Evolutionary conservation across 2,329 filamentous ascomycete genomes (phyloP).

Genomic region (Uncinocarpus reesii): DNA sequence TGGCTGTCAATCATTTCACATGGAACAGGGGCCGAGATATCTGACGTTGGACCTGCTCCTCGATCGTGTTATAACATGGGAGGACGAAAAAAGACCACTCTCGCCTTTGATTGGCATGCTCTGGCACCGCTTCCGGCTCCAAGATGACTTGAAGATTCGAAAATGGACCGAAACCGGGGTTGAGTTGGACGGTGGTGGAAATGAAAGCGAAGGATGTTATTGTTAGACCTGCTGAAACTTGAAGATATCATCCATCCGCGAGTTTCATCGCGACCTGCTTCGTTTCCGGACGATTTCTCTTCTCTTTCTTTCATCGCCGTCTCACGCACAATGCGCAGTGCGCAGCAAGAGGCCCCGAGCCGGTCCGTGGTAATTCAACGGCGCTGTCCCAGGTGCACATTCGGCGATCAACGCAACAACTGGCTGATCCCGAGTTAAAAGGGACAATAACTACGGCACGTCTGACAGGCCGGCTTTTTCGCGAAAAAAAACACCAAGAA

Average conservation of each 20-base stretch:
- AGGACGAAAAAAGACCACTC: neutral
- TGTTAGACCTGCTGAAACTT: neutral
- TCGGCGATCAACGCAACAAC: constrained; percentile 7
- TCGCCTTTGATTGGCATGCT: neutral
- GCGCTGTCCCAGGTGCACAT: constrained; percentile 1
- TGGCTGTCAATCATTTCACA: constrained; percentile 11
- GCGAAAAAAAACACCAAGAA: neutral
- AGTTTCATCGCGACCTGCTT: too few relatives aligned
- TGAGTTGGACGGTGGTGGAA: constrained; percentile 3
- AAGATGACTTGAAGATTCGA: constrained; percentile 3
- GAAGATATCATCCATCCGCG: too few relatives aligned
- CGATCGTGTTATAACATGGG: constrained; percentile 1
- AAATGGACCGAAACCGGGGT: constrained; percentile 6
- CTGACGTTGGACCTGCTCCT: neutral
- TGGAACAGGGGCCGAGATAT: constrained; percentile 9
- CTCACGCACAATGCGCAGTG: too few relatives aligned
- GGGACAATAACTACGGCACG: too few relatives aligned
- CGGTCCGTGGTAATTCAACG: neutral
- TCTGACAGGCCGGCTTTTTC: too few relatives aligned
- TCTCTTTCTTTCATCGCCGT: too few relatives aligned
- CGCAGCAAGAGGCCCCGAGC: neutral
- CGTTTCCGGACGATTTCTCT: too few relatives aligned
- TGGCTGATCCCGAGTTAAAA: neutral
- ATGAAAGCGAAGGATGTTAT: neutral
- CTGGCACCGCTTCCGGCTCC: neutral